phyloP scores from a whole-genome alignment of 2,329 filamentous ascomycete species.

The Diaporthe aspalathi region DNA sequence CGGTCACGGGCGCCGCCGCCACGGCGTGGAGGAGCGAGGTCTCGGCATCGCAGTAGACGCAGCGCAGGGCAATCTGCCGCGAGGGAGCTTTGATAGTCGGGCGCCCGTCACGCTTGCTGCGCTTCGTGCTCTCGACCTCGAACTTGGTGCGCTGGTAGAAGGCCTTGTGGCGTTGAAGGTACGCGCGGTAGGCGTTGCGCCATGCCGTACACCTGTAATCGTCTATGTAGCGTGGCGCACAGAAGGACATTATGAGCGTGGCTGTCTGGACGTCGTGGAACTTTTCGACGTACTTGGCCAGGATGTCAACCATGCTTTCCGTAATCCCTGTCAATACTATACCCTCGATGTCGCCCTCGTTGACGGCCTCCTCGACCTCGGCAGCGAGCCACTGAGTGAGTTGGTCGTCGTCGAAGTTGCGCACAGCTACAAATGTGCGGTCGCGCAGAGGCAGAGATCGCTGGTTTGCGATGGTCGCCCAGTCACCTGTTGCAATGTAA shows the following conservation, averaged over 20 bases:
- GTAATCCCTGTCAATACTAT: conserved; percentile 83
- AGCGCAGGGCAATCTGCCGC: conserved; percentile 79
- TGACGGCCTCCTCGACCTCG: conserved; percentile 70
- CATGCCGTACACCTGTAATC: conserved; percentile 81
- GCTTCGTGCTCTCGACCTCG: conserved; percentile 79
- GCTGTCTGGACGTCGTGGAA: conserved; percentile 85
- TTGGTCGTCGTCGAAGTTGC: conserved; percentile 71
- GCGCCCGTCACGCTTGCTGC: conserved; percentile 72
- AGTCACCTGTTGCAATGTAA: conserved; percentile 81
- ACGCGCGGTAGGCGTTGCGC: conserved; percentile 77
- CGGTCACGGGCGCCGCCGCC: conserved; percentile 27
- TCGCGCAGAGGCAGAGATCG: conserved; percentile 79
- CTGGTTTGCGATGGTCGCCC: conserved; percentile 79
- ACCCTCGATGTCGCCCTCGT: conserved; percentile 79
- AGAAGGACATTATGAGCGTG: conserved; percentile 78
- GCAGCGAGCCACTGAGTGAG: conserved; percentile 76
- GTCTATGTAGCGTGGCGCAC: conserved; percentile 79
- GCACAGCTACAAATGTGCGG: conserved; percentile 78
- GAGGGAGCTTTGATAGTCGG: conserved; percentile 74
- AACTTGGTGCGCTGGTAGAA: conserved; percentile 83
- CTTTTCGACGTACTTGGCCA: conserved; percentile 80
- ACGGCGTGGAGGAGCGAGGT: conserved; percentile 49
- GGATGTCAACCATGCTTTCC: conserved; percentile 77
- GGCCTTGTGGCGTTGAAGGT: conserved; percentile 77
- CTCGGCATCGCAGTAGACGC: conserved; percentile 78